phyloP scores from a whole-genome alignment of 2,329 filamentous ascomycete genomes.

The Fusarium robinianum region DNA sequence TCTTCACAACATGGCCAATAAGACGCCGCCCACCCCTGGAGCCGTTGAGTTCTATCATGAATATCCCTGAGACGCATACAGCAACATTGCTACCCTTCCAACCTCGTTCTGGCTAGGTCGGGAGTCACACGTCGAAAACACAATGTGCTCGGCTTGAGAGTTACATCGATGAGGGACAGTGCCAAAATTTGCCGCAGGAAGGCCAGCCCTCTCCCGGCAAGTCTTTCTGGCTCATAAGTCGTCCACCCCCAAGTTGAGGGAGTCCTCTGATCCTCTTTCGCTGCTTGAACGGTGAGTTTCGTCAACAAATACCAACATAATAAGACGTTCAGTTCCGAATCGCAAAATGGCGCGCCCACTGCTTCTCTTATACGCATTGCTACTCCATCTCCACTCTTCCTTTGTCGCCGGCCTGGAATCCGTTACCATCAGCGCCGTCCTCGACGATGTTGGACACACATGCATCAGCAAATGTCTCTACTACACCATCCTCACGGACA shows the following conservation, averaged over 20 bases:
- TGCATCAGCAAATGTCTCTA: slow-evolving; percentile 33
- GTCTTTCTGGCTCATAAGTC: slow-evolving; percentile 22
- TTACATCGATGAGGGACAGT: slow-evolving; percentile 4
- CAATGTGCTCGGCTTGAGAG: too few species aligned
- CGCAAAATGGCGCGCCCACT: slow-evolving; percentile 19
- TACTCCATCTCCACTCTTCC: slow-evolving; percentile 7
- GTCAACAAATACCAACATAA: not conserved
- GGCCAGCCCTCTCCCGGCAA: too few species aligned
- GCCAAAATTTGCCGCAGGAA: slow-evolving; percentile 11
- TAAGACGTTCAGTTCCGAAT: not conserved
- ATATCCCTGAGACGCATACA: slow-evolving; percentile 10
- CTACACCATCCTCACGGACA: slow-evolving; percentile 18
- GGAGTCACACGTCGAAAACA: not conserved
- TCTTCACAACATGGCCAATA: slow-evolving; percentile 17
- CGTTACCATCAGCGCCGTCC: slow-evolving; percentile 25
- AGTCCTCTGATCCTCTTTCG: too few species aligned
- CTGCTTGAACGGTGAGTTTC: not conserved
- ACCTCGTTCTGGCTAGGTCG: slow-evolving; percentile 11
- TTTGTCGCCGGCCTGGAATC: slow-evolving; percentile 17
- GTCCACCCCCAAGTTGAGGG: too few species aligned
- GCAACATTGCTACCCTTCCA: slow-evolving; percentile 1
- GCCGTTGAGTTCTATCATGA: slow-evolving; percentile 7
- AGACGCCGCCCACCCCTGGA: slow-evolving; percentile 16
- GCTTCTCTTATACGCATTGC: slow-evolving; percentile 6
- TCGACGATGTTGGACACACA: slow-evolving; percentile 18